A percentile compares a stretch with the other conserved stretches of the same genome.
Evolutionary conservation across 441 rosid genomes (phyloP).

Genomic region (Erodium trifolium): DNA sequence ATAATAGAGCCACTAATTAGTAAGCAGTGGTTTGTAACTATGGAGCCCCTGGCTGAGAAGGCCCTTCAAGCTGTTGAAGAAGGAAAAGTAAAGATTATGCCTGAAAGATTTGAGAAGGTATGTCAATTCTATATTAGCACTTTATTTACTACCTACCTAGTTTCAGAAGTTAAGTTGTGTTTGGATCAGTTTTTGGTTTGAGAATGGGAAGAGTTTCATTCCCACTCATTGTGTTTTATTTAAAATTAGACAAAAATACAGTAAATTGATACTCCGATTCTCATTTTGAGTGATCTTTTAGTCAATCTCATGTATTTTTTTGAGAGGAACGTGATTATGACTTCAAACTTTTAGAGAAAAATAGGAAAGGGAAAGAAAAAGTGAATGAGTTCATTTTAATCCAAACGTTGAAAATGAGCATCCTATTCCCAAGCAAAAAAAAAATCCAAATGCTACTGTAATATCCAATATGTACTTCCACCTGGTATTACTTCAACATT

Average conservation of each 20-base stretch:
- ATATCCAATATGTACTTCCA: conserved; percentile 3
- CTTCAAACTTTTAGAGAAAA: neutral
- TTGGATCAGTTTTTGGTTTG: neutral
- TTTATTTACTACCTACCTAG: conserved; percentile 7
- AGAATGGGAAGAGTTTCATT: too few species aligned
- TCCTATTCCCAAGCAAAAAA: neutral
- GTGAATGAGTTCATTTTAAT: neutral
- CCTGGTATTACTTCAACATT: neutral
- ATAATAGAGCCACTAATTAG: conserved; percentile 90
- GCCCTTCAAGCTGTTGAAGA: conserved; percentile 82
- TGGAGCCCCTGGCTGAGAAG: conserved; percentile 93
- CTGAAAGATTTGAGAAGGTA: conserved; percentile 97
- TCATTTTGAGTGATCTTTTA: neutral
- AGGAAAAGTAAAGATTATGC: conserved; percentile 66
- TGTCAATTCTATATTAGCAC: conserved; percentile 7
- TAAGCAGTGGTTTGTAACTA: conserved; percentile 94
- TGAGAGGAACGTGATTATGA: neutral
- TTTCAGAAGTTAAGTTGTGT: neutral
- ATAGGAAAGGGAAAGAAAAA: neutral
- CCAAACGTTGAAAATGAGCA: neutral
- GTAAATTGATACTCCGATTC: neutral
- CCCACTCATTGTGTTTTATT: neutral
- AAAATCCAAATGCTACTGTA: neutral
- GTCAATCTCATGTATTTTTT: neutral
- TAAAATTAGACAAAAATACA: neutral